Conservation (phyloP, 768 basidiomycete genomes). For the Clathrus columnatus region DNA sequence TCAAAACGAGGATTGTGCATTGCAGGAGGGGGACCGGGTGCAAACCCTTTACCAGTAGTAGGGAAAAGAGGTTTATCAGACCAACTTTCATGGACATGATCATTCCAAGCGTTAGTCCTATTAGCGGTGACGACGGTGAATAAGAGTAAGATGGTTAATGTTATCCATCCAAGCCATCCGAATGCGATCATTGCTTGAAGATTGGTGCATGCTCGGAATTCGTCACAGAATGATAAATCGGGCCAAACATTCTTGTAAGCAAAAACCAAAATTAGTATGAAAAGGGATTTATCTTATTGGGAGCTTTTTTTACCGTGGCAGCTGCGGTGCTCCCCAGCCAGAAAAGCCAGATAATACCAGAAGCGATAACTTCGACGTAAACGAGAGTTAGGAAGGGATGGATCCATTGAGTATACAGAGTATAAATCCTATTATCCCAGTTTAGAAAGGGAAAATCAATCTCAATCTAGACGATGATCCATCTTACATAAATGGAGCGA, state of each 20-base stretch:
- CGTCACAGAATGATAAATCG: conserved; percentile 19
- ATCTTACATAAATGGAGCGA: conserved; percentile 19
- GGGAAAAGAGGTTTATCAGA: conserved; percentile 1
- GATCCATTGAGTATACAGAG: neutral
- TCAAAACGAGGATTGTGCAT: neutral
- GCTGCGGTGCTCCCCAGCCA: conserved; percentile 23
- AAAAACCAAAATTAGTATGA: no score
- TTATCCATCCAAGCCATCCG: conserved; percentile 25
- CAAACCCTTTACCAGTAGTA: neutral
- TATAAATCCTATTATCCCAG: conserved; percentile 3
- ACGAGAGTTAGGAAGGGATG: conserved; percentile 8
- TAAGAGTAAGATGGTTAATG: conserved; percentile 16
- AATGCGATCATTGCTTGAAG: conserved; percentile 25
- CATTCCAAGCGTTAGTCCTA: neutral
- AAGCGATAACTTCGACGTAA: conserved; percentile 17
- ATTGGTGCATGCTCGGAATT: conserved; percentile 20
- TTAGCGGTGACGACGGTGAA: conserved; percentile 10
- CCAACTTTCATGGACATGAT: conserved; percentile 3
- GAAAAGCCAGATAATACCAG: conserved; percentile 20
- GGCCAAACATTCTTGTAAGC: conserved; percentile 23
- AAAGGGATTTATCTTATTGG: no score
- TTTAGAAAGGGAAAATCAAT: neutral
- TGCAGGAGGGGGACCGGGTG: neutral
- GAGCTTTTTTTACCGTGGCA: conserved; percentile 17
- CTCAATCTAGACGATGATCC: neutral